phyloP scores from a whole-genome alignment of 179 eudicot species.

The Silene noctiflora region DNA sequence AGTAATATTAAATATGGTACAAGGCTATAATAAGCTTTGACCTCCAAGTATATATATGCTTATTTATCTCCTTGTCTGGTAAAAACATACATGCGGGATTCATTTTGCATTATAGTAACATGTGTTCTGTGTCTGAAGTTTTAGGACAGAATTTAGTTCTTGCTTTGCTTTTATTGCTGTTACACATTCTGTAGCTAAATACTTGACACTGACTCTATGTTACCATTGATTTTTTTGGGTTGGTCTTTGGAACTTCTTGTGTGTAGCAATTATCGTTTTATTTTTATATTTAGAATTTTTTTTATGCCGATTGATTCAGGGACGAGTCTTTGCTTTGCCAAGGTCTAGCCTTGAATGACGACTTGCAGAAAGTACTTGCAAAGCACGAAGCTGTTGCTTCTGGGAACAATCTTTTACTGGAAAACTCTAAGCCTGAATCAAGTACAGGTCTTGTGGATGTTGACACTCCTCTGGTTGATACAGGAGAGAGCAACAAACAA shows the following conservation, averaged over 20 bases:
- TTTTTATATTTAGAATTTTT: not conserved
- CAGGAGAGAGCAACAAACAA: constrained; percentile 60
- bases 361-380: constrained; percentile 78
- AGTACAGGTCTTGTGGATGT: constrained; percentile 56
- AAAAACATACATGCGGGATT: too few relatives aligned
- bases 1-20: too few relatives aligned
- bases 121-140: not conserved
- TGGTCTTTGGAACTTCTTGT: not conserved
- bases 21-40: too few relatives aligned
- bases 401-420: constrained; percentile 38
- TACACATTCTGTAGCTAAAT: not conserved
- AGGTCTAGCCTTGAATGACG: constrained; percentile 92
- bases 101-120: too few relatives aligned
- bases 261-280: not conserved
- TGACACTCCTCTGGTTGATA: constrained; percentile 71
- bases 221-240: not conserved
- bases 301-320: constrained; percentile 39
- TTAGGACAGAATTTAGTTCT: not conserved
- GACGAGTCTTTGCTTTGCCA: constrained; percentile 90
- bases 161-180: not conserved
- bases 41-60: not conserved
- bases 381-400: constrained; percentile 77
- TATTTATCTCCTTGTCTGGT: too few relatives aligned
- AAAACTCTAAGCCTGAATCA: constrained; percentile 49
- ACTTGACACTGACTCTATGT: not conserved